Percentiles rank a stretch among this genome's conserved stretches.
These are phyloP conservation scores for Solanum bulbocastanum DNA, from an alignment of 257 asterid species.

Conservation along the genomic window DNA sequence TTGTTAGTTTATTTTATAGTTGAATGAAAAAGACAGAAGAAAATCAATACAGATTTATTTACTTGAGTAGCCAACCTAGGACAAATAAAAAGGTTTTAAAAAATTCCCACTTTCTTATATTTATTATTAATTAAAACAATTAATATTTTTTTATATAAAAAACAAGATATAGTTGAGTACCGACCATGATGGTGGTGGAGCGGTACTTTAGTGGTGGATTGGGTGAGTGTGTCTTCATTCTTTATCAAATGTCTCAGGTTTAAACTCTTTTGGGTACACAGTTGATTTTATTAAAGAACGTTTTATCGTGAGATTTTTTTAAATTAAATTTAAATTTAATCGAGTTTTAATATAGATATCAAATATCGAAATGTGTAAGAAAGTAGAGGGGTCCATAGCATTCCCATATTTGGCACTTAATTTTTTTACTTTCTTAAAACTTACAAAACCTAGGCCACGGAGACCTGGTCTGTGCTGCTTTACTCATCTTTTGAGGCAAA, in stretches of 20 bases:
- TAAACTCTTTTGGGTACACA: rapidly evolving
- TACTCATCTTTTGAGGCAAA: neutral
- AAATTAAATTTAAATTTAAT: too few species aligned
- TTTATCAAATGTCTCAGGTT: too few species aligned
- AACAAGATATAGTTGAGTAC: too few species aligned
- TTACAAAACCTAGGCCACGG: neutral
- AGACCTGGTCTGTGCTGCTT: neutral
- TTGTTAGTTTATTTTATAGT: neutral
- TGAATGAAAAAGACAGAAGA: neutral
- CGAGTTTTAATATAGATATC: rapidly evolving
- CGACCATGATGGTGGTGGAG: neutral
- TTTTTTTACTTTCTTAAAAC: neutral
- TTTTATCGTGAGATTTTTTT: rapidly evolving
- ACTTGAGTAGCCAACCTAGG: neutral
- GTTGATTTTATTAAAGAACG: rapidly evolving
- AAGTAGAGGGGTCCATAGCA: neutral
- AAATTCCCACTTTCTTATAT: neutral
- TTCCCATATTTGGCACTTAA: neutral
- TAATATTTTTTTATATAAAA: too few species aligned
- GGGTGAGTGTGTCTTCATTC: too few species aligned
- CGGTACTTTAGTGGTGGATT: too few species aligned
- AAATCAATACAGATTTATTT: neutral
- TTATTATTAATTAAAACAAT: neutral
- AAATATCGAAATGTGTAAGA: neutral
- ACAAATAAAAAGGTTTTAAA: neutral